Evolutionary conservation across 345 rosid species (phyloP).

Genomic region (Cardamine chenopodiifolia): DNA sequence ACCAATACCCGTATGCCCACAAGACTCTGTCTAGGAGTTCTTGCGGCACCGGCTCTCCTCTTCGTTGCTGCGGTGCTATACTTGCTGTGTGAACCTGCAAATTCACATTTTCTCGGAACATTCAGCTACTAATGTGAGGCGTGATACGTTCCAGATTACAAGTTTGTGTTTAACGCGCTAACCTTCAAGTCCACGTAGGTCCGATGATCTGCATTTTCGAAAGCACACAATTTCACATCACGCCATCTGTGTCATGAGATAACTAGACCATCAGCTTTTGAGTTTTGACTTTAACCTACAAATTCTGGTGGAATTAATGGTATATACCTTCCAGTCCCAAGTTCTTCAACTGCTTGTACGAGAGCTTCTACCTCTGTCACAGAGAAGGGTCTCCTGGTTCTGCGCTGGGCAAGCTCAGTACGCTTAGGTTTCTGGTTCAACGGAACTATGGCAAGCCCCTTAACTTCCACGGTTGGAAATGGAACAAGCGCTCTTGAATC

Average conservation of each 20-base stretch:
- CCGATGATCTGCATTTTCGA: slow-evolving; percentile 72
- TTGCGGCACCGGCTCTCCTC: slow-evolving; percentile 95
- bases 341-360: slow-evolving; percentile 82
- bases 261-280: slow-evolving; percentile 13
- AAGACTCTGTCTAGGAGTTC: slow-evolving; percentile 78
- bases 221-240: slow-evolving; percentile 71
- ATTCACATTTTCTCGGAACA: slow-evolving; percentile 21
- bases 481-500: slow-evolving; percentile 80
- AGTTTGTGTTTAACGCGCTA: slow-evolving; percentile 22
- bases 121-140: background rate
- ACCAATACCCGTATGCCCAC: slow-evolving; percentile 80
- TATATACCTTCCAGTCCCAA: slow-evolving; percentile 84
- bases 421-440: slow-evolving; percentile 67
- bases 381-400: slow-evolving; percentile 92
- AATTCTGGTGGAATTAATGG: background rate
- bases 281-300: background rate
- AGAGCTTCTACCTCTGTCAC: slow-evolving; percentile 89
- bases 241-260: slow-evolving; percentile 68
- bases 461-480: slow-evolving; percentile 53
- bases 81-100: slow-evolving; percentile 86
- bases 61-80: slow-evolving; percentile 81
- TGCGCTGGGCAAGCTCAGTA: slow-evolving; percentile 71
- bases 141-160: background rate
- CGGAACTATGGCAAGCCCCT: slow-evolving; percentile 72
- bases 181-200: slow-evolving; percentile 84